These are phyloP conservation scores for Laetiporus sulphureus DNA, from an alignment of 1,284 basidiomycete genomes.

Conservation along the genomic window DNA sequence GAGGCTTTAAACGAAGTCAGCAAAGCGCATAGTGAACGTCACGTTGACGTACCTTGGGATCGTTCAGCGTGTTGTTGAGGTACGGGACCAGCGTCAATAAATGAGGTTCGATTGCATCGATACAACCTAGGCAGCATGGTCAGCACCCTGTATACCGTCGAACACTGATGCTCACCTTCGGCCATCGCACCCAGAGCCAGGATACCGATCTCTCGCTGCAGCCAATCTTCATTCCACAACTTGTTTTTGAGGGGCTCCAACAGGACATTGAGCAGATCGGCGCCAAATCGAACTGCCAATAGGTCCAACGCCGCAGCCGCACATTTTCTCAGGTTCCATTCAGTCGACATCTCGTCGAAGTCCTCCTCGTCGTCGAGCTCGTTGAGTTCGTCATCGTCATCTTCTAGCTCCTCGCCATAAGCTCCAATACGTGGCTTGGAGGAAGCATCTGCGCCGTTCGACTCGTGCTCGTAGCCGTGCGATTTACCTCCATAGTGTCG, in stretches of 20 bases:
- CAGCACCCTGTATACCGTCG: neutral
- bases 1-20: conserved; percentile 52
- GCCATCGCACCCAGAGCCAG: conserved; percentile 97
- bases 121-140: conserved; percentile 64
- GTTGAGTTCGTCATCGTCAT: conserved; percentile 83
- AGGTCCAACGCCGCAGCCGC: conserved; percentile 97
- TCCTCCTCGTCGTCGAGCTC: conserved; percentile 88
- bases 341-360: conserved; percentile 94
- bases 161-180: conserved; percentile 58
- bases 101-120: conserved; percentile 93
- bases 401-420: conserved; percentile 67
- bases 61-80: conserved; percentile 84
- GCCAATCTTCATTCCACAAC: conserved; percentile 91
- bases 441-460: conserved; percentile 39
- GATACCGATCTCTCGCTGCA: conserved; percentile 93
- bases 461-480: conserved; percentile 79
- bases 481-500: conserved; percentile 83
- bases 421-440: conserved; percentile 53
- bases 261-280: conserved; percentile 83
- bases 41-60: conserved; percentile 68
- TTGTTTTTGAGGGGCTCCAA: conserved; percentile 90
- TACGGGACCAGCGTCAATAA: conserved; percentile 90
- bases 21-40: neutral
- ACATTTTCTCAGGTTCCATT: conserved; percentile 99
- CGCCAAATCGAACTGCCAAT: conserved; percentile 87